Base-by-base conservation (phyloP, 2,329 filamentous ascomycete genomes). In the Paracorniculantispora psalliotae region DNA sequence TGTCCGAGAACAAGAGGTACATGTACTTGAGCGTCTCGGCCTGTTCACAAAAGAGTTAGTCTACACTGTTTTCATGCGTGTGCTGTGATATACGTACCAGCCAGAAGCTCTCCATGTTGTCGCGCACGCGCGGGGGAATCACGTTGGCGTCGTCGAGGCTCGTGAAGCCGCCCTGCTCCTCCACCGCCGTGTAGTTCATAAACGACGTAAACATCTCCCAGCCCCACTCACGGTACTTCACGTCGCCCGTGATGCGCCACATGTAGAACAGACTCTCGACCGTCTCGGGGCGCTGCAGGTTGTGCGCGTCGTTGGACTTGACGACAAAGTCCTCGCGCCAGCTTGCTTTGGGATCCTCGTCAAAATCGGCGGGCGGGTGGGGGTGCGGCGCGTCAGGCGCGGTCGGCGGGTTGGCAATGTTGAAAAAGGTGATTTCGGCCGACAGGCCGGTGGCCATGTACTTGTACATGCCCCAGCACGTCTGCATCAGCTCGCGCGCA, bases 91-190 rank as follows among this genome's bases (percentile, higher is more conserved):
- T 44, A 78, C 88, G 77, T 76, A 91, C 89, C 79, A 99, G 83
- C 94, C 94, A 99, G 76, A 97, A 97, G 71, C 91, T 96, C 77
- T 99, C 94, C 93, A 99, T 97, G 67, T 97, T 97, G 73, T 99
- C 93, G 61, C 85, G 81, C 48, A 79, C 77, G 15, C 78, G 72
- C 0, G 91, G 85, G 21, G 92, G 92, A 10, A 94, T 74, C 5
- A 75, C 74, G 64, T 88, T 86, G 26, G 92, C 92, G 69, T 96
- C 85, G 19, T 81, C 81, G 62, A 97, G 79, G 64, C 89, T 92
- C 1, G 90, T 91, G 70, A 96, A 97, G 0, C 92, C 92, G 41
- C 86, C 86, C 39, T 86, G 85, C 41, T 92, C 88, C 46, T 84
- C 80, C 2, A 96, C 88, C 7, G 89, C 85, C 0, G 91, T 96